Base-by-base conservation (phyloP, 805 yeast genomes). In the Candida caryicola region DNA sequence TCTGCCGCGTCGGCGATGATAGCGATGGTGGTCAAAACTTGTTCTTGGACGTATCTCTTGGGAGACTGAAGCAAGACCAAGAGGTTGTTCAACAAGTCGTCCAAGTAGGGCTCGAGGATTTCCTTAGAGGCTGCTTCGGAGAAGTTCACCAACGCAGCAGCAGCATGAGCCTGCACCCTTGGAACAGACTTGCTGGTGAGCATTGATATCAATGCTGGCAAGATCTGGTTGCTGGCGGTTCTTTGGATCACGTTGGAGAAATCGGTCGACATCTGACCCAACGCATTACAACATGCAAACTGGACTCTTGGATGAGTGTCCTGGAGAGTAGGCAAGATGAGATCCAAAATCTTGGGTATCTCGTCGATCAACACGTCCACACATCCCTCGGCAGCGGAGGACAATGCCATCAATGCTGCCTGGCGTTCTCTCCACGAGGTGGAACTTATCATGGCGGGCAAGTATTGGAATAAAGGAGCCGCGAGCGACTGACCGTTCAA, bases 331-430 rank as follows among this genome's bases (percentile, higher is more conserved):
- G 98, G 97, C 50, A 88, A 59, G 23, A 93, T 81, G 79, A 91
- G 73, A 51, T 86, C 95, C 48, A 93, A 67, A 32, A 93, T 79
- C 53, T 77, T 79, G 43, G 89, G 85, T 34, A 88, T 84, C 57
- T 89, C 96, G 23, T 77, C 69, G 33, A 86, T 83, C 63, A 93
- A 73, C 10, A 85, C 88, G 49, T 90, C 97, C 34, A 87, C 75
- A 64, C 98, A 91, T 36, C 99, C 99, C 68, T 93, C 99, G 28
- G 97, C 97, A 16, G 95, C 96, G 4, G 96, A 82, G 0, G 97
- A 89, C 18, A 93, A 69, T 0, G 97, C 97, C 98, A 93, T 93
- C 39, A 93, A 67, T 2, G 97, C 95, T 17, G 96, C 99, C 59
- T 90, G 96, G 45, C 96, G 82, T 59, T 89, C 95, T 60, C 95